Evolutionary conservation across 23 red algal species (phyloP), one percentile per base, ranked within the genome.

Genomic region (Gracilaria domingensis): DNA sequence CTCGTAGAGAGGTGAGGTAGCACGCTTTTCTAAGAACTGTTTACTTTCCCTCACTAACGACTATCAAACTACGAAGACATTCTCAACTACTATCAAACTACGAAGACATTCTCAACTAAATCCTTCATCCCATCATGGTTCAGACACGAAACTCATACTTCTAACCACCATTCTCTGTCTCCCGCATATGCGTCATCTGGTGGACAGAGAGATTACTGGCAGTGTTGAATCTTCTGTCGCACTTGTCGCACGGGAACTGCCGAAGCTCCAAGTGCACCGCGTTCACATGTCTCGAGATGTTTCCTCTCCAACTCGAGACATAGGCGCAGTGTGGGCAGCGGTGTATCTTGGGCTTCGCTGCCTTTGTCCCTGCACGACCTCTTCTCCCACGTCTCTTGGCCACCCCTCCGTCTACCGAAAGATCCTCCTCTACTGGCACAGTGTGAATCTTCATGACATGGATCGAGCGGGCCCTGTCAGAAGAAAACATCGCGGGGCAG

Each of bases 161-260:
- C n/a, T n/a, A n/a, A n/a, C n/a, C n/a, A n/a, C n/a, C n/a, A n/a
- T n/a, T n/a, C n/a, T n/a, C n/a, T n/a, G n/a, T n/a, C n/a, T 30
- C 60, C 24, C 29, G 1, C 29, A 8, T 1, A 45, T 75, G 69
- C 8, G 69, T 75, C 69, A 75, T 42, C 18, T 75, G 0, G n/a
- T 75, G 69, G 8, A 75, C 69, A 3, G 69, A 25, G 17, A 75
- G 35, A 26, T 75, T 75, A 25, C 69, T 75, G n/a, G 69, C 35
- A 42, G 69, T 75, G n/a, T 75, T 75, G 69, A 75, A 75, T 18
- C 29, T 40, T 23, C 37, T 16, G 12, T 40, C 35, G 39, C 69
- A 75, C 14, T 1, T 11, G 29, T 75, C 29, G 23, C 69, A 75
- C 21, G 69, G 21, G 23, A 45, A 47, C 8, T 16, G 35, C 21